A percentile compares a stretch with the other conserved stretches of the same genome.
Conservation (phyloP, 2,329 filamentous ascomycete genomes). For the Cladobotryum mycophilum region DNA sequence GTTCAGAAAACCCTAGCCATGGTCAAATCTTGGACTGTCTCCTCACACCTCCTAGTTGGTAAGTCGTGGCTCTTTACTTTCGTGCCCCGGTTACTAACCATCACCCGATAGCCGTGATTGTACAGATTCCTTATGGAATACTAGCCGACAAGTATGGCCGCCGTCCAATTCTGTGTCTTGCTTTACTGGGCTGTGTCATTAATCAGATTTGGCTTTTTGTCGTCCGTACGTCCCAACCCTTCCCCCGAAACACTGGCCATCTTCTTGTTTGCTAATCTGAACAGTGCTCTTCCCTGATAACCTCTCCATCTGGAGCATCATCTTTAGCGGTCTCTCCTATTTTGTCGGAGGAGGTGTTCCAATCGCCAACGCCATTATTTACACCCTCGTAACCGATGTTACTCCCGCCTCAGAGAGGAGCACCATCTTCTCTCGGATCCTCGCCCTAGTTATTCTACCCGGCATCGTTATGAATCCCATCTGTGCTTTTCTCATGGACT, state of each 20-base stretch:
- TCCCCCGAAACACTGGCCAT: slow-evolving; percentile 12
- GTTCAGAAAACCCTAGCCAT: slow-evolving; percentile 48
- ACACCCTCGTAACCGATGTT: slow-evolving; percentile 40
- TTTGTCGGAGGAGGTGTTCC: slow-evolving; percentile 37
- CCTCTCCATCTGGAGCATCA: slow-evolving; percentile 36
- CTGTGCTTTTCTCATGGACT: slow-evolving; percentile 33
- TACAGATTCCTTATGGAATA: slow-evolving; percentile 41
- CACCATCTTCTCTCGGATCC: slow-evolving; percentile 35
- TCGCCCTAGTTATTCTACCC: slow-evolving; percentile 31
- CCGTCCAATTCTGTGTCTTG: slow-evolving; percentile 33
- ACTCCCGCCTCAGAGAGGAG: slow-evolving; percentile 32
- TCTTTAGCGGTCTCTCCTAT: slow-evolving; percentile 27
- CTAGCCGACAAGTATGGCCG: slow-evolving; percentile 43
- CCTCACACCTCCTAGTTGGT: slow-evolving; percentile 43
- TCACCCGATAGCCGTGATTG: slow-evolving; percentile 28
- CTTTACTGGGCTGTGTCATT: slow-evolving; percentile 26
- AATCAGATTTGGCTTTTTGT: slow-evolving; percentile 23
- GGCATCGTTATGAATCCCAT: slow-evolving; percentile 34
- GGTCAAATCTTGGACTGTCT: slow-evolving; percentile 41
- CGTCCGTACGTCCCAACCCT: slow-evolving; percentile 22
- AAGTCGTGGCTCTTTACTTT: slow-evolving; percentile 13
- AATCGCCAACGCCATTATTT: slow-evolving; percentile 38
- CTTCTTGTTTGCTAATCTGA: background rate
- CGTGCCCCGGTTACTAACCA: background rate
- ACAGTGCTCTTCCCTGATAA: slow-evolving; percentile 31